phyloP scores from a whole-genome alignment of 129 eudicot genomes.

The Flaveria sonorensis region DNA sequence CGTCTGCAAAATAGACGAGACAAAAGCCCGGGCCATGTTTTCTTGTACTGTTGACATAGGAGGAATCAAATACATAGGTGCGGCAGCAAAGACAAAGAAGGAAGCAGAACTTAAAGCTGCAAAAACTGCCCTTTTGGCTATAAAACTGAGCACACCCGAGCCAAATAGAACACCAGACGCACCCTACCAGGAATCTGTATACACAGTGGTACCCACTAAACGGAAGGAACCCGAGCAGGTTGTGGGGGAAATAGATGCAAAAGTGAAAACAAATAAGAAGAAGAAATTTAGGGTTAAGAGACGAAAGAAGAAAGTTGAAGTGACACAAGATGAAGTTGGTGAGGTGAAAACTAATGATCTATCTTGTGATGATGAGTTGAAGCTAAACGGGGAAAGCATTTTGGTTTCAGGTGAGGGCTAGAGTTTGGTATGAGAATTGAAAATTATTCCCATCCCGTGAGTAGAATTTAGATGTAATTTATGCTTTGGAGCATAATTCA shows the following conservation, averaged over 20 bases:
- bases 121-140: slow-evolving; percentile 72
- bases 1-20: slow-evolving; percentile 53
- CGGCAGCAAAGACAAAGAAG: slow-evolving; percentile 74
- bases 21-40: slow-evolving; percentile 42
- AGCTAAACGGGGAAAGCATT: background rate
- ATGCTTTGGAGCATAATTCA: slow-evolving; percentile 17
- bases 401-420: slow-evolving; percentile 15
- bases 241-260: slow-evolving; percentile 22
- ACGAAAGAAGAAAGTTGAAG: slow-evolving; percentile 16
- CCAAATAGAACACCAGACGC: slow-evolving; percentile 38
- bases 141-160: slow-evolving; percentile 48
- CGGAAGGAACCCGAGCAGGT: slow-evolving; percentile 49
- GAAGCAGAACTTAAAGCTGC: slow-evolving; percentile 1
- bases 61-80: slow-evolving; percentile 80
- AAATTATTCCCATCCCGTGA: background rate
- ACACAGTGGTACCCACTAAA: slow-evolving; percentile 75
- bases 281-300: slow-evolving; percentile 27
- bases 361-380: slow-evolving; percentile 1
- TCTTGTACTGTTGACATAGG: slow-evolving; percentile 83
- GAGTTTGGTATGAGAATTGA: slow-evolving; percentile 12
- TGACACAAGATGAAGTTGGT: background rate
- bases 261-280: slow-evolving; percentile 25
- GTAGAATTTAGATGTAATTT: slow-evolving; percentile 18
- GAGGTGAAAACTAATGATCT: slow-evolving; percentile 18
- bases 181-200: slow-evolving; percentile 33